These are phyloP conservation scores for Colletotrichum melonis DNA, from an alignment of 2,329 filamentous ascomycete genomes.

Conservation along the genomic window DNA sequence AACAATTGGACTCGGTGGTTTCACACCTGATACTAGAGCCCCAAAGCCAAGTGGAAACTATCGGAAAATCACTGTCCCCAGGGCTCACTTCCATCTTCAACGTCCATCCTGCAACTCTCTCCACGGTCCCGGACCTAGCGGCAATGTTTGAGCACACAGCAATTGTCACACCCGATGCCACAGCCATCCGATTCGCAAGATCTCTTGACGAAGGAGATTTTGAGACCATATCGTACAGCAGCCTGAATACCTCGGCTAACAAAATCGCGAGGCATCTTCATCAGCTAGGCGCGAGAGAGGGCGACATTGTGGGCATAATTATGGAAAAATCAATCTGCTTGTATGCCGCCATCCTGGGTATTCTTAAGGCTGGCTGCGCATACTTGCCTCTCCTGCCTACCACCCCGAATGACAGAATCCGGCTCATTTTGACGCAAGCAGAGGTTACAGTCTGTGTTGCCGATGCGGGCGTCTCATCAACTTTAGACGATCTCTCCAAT, in stretches of 20 bases:
- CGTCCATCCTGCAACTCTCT: conserved; percentile 44
- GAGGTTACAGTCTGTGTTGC: conserved; percentile 58
- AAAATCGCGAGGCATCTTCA: conserved; percentile 66
- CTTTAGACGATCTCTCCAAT: conserved; percentile 29
- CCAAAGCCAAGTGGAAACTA: background rate
- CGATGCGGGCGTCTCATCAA: conserved; percentile 43
- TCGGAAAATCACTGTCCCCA: conserved; percentile 43
- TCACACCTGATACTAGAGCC: conserved; percentile 40
- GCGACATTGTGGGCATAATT: conserved; percentile 75
- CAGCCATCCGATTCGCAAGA: conserved; percentile 74
- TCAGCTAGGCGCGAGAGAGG: conserved; percentile 55
- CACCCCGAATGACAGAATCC: conserved; percentile 72
- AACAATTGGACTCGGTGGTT: conserved; percentile 69
- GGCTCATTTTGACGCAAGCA: conserved; percentile 72
- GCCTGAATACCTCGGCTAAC: conserved; percentile 71
- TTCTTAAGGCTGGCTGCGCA: conserved; percentile 79
- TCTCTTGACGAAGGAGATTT: conserved; percentile 52
- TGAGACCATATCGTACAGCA: conserved; percentile 68
- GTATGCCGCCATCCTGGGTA: conserved; percentile 80
- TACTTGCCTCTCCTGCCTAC: conserved; percentile 84
- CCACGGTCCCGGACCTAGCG: conserved; percentile 57
- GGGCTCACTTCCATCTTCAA: conserved; percentile 63
- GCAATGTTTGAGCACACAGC: conserved; percentile 66
- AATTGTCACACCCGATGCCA: conserved; percentile 56
- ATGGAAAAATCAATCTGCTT: conserved; percentile 82